These are phyloP conservation scores for Inonotus hispidus DNA, from an alignment of 1,284 basidiomycete genomes.

Conservation along the genomic window DNA sequence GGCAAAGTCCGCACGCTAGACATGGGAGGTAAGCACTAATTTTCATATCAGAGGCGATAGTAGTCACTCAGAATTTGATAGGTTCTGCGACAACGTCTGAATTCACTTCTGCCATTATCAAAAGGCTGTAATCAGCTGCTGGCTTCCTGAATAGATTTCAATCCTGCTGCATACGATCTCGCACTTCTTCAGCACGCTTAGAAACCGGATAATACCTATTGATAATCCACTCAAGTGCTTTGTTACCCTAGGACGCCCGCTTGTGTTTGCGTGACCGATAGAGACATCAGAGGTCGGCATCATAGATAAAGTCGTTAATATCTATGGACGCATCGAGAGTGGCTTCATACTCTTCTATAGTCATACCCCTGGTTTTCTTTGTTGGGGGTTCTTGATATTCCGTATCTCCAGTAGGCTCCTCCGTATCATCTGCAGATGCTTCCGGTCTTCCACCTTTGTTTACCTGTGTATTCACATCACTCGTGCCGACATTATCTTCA, in stretches of 20 bases:
- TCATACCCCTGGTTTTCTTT: constrained; percentile 37
- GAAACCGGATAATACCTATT: constrained; percentile 8
- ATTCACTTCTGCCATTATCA: constrained; percentile 87
- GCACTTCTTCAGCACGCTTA: constrained; percentile 2
- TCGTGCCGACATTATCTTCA: neutral
- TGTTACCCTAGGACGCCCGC: neutral
- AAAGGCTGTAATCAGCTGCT: constrained; percentile 42
- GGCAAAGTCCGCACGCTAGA: constrained; percentile 92
- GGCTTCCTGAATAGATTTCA: neutral
- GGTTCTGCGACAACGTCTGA: constrained; percentile 87
- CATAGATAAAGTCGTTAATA: constrained; percentile 18
- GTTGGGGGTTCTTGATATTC: constrained; percentile 27
- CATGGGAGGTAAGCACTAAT: constrained; percentile 77
- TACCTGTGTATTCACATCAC: neutral
- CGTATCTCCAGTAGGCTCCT: constrained; percentile 17
- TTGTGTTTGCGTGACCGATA: neutral
- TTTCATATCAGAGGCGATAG: neutral
- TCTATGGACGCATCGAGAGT: constrained; percentile 32
- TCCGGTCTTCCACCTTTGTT: neutral
- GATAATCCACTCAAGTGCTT: neutral
- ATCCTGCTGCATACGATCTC: neutral
- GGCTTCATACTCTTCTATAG: constrained; percentile 49
- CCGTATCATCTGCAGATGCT: neutral
- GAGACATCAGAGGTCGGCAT: constrained; percentile 28
- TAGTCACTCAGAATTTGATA: constrained; percentile 26